These are phyloP conservation scores for Polyporus tsugae DNA, from an alignment of 1,284 basidiomycete genomes.

Conservation along the genomic window DNA sequence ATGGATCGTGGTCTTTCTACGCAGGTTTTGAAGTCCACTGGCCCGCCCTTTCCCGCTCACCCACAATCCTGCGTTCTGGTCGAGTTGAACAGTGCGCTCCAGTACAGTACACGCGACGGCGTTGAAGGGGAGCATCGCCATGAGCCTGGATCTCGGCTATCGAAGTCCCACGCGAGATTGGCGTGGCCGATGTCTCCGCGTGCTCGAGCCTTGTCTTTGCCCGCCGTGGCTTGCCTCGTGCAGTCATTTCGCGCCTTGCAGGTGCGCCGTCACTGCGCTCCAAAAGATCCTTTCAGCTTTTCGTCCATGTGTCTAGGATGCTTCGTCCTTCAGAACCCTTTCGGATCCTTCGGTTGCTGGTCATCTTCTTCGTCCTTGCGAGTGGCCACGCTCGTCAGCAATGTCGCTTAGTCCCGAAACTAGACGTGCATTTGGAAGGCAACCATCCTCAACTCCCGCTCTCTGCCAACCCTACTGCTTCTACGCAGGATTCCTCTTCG, in stretches of 20 bases:
- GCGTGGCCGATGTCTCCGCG: conserved; percentile 2
- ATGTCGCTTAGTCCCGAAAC: conserved; percentile 36
- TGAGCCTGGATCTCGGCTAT: background rate
- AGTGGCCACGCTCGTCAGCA: conserved; percentile 29
- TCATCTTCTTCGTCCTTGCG: conserved; percentile 8
- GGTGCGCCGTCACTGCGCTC: background rate
- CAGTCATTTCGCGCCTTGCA: background rate
- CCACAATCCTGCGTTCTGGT: background rate
- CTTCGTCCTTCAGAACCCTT: background rate
- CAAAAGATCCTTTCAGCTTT: background rate
- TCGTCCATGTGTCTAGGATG: conserved; percentile 20
- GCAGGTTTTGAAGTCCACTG: too few relatives aligned
- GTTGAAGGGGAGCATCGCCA: background rate
- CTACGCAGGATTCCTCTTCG: conserved; percentile 2
- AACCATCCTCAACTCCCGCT: conserved; percentile 21
- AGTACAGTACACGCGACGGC: background rate
- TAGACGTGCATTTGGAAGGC: conserved; percentile 19
- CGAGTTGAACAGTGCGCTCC: background rate
- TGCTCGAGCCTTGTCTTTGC: background rate
- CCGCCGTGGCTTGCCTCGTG: background rate
- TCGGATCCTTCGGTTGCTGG: conserved; percentile 3
- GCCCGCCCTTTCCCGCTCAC: too few relatives aligned
- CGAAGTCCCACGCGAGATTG: conserved; percentile 1
- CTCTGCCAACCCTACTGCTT: conserved; percentile 13
- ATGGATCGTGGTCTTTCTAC: too few relatives aligned